phyloP scores from a whole-genome alignment of 805 yeast species.

The Barnettozyma vustinii region DNA sequence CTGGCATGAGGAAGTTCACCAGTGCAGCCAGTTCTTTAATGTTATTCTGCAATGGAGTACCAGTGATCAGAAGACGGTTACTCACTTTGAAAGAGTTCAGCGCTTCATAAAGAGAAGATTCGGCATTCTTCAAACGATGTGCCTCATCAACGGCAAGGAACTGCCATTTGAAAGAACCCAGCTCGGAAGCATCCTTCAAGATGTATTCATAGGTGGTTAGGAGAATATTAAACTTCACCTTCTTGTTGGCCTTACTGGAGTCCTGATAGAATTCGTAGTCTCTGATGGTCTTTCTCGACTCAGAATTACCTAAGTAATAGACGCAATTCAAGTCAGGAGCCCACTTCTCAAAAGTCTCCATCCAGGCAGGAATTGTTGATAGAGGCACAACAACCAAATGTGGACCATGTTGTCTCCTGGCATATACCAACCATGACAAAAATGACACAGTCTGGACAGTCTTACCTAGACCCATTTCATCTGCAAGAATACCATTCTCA shows the following conservation, averaged over 20 bases:
- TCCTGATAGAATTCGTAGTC: slow-evolving; percentile 75
- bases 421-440: slow-evolving; percentile 89
- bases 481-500: slow-evolving; percentile 96
- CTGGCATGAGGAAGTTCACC: slow-evolving; percentile 95
- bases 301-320: slow-evolving; percentile 88
- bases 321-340: slow-evolving; percentile 93
- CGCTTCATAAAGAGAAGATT: slow-evolving; percentile 87
- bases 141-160: slow-evolving; percentile 98
- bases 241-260: slow-evolving; percentile 34
- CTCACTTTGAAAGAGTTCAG: slow-evolving; percentile 74
- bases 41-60: slow-evolving; percentile 96
- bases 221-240: slow-evolving; percentile 86
- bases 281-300: slow-evolving; percentile 75
- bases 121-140: slow-evolving; percentile 91
- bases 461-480: slow-evolving; percentile 98
- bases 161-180: slow-evolving; percentile 89
- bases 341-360: slow-evolving; percentile 97
- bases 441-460: slow-evolving; percentile 96
- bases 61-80: slow-evolving; percentile 87
- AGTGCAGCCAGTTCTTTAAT: slow-evolving; percentile 93
- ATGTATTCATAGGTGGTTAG: slow-evolving; percentile 96
- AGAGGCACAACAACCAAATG: slow-evolving; percentile 94
- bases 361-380: slow-evolving; percentile 98
- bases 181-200: slow-evolving; percentile 75
- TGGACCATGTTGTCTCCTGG: slow-evolving; percentile 96